phyloP scores from a whole-genome alignment of 108 stramenopile species.

The Fistulifera pelliculosa region DNA sequence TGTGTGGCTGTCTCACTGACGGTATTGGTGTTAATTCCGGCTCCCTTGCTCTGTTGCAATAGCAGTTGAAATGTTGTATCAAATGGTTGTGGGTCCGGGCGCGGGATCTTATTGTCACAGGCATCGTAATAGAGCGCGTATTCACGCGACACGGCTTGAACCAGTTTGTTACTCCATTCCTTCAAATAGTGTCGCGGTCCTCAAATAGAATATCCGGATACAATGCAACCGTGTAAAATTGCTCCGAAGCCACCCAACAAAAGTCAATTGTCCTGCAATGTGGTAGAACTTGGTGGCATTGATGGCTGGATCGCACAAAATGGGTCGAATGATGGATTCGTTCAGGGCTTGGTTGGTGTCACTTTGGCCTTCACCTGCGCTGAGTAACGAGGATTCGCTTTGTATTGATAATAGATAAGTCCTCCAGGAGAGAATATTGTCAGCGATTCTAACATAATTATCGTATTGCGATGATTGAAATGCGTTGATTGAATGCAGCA shows the following conservation, averaged over 20 bases:
- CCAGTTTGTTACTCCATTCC: slow-evolving; percentile 26
- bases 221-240: not conserved
- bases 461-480: too few species aligned
- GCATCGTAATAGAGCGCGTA: slow-evolving; percentile 20
- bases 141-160: slow-evolving; percentile 14
- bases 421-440: slow-evolving; percentile 70
- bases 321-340: not conserved
- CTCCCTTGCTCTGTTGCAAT: slow-evolving; percentile 22
- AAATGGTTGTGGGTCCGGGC: slow-evolving; percentile 20
- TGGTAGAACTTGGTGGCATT: not conserved
- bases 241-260: not conserved
- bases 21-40: not conserved
- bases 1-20: slow-evolving; percentile 11
- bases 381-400: slow-evolving; percentile 7
- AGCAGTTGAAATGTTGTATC: slow-evolving; percentile 37
- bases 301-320: slow-evolving; percentile 9
- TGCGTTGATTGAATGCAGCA: too few species aligned
- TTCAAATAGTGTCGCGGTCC: slow-evolving; percentile 14
- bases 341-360: not conserved
- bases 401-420: slow-evolving; percentile 40
- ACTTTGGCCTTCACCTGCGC: slow-evolving; percentile 1
- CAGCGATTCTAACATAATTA: slow-evolving; percentile 63
- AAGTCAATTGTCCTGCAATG: slow-evolving; percentile 3
- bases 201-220: slow-evolving; percentile 41
- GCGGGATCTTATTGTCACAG: not conserved